Evolutionary conservation across 1,139 yeast genomes (phyloP).

Genomic region (Suhomyces bokatorum): DNA sequence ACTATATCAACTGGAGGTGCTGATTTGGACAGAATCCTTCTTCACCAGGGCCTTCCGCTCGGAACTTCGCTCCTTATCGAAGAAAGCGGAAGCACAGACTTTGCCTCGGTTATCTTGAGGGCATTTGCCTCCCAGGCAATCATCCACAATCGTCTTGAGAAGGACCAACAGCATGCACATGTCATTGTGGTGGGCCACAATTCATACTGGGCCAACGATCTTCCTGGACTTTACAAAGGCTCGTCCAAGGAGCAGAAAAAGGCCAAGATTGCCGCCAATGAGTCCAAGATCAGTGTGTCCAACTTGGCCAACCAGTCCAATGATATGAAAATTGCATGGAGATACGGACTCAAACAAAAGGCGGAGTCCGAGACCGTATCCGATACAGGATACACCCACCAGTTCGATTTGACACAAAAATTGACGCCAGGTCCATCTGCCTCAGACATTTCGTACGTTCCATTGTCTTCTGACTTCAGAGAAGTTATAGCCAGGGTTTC

Average conservation of each 20-base stretch:
- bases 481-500: slow-evolving; percentile 43
- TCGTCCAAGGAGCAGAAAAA: slow-evolving; percentile 66
- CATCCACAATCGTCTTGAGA: slow-evolving; percentile 58
- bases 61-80: slow-evolving; percentile 72
- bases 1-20: slow-evolving; percentile 75
- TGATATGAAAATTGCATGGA: slow-evolving; percentile 84
- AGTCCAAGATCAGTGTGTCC: slow-evolving; percentile 66
- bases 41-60: slow-evolving; percentile 84
- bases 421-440: slow-evolving; percentile 65
- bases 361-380: slow-evolving; percentile 18
- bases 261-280: slow-evolving; percentile 56
- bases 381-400: slow-evolving; percentile 49
- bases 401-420: slow-evolving; percentile 74
- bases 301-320: slow-evolving; percentile 45
- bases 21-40: slow-evolving; percentile 72
- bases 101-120: slow-evolving; percentile 70
- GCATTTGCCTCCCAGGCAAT: slow-evolving; percentile 81
- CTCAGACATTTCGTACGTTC: slow-evolving; percentile 59
- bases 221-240: slow-evolving; percentile 82
- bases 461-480: slow-evolving; percentile 28
- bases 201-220: slow-evolving; percentile 63
- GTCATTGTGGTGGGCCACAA: slow-evolving; percentile 67
- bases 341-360: slow-evolving; percentile 64
- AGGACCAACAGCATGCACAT: slow-evolving; percentile 48
- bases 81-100: slow-evolving; percentile 90